Evolutionary conservation across 495 filamentous ascomycete species (phyloP).

Genomic region (Lindgomyces ingoldianus): DNA sequence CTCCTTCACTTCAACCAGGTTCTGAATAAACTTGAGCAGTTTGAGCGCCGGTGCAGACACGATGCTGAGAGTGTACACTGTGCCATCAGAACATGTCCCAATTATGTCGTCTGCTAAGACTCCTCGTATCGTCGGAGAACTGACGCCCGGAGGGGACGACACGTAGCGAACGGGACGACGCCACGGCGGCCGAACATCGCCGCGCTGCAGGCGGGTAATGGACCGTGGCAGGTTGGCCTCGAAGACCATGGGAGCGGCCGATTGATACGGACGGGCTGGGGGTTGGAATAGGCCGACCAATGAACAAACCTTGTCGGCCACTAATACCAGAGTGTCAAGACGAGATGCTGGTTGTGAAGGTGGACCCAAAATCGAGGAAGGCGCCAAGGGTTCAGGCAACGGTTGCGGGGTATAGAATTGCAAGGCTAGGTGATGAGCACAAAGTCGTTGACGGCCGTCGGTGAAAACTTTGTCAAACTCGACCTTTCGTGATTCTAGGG

Average conservation of each 20-base stretch:
- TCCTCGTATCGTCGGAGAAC: constrained; percentile 23
- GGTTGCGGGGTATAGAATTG: background rate
- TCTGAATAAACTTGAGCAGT: constrained; percentile 33
- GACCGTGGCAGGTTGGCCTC: constrained; percentile 40
- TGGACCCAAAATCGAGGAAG: background rate
- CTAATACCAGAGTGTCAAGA: constrained; percentile 33
- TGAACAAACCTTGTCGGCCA: constrained; percentile 36
- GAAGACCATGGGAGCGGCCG: constrained; percentile 37
- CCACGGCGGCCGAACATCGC: constrained; percentile 42
- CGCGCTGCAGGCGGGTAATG: constrained; percentile 40
- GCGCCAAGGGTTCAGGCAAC: background rate
- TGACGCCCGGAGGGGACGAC: background rate
- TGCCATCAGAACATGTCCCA: constrained; percentile 42
- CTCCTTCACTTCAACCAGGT: constrained; percentile 24
- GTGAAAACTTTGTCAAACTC: constrained; percentile 39
- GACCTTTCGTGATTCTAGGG: background rate
- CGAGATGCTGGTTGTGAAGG: constrained; percentile 20
- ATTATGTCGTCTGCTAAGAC: constrained; percentile 42
- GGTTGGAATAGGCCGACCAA: constrained; percentile 37
- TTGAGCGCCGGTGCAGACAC: constrained; percentile 32
- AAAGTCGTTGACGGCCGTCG: constrained; percentile 19
- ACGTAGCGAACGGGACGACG: constrained; percentile 47
- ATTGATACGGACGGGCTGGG: constrained; percentile 5
- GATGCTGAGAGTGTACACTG: constrained; percentile 40
- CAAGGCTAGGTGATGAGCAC: constrained; percentile 23